A percentile compares a stretch with the other conserved stretches of the same genome.
phyloP scores from a whole-genome alignment of 1,284 basidiomycete species.

The Neonothopanus nambi region DNA sequence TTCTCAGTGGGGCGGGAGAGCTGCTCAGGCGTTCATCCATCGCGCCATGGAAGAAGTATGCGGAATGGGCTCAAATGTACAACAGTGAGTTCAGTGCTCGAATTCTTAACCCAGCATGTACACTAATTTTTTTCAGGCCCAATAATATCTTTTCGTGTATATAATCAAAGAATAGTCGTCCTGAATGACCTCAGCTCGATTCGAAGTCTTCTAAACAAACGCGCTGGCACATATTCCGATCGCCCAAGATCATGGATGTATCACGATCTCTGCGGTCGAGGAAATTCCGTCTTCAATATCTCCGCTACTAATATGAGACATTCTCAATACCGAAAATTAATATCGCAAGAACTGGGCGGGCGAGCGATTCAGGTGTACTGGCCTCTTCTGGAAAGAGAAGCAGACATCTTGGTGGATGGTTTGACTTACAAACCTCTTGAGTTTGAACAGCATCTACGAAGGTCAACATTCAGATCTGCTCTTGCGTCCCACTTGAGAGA shows the following conservation, averaged over 20 bases:
- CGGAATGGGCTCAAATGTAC: constrained; percentile 12
- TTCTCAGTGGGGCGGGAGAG: constrained; percentile 9
- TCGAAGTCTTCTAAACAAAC: constrained; percentile 36
- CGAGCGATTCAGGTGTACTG: constrained; percentile 32
- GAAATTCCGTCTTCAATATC: constrained; percentile 39
- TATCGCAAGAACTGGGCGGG: constrained; percentile 36
- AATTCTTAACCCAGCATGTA: background rate
- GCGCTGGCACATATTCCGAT: constrained; percentile 43
- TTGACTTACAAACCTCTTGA: constrained; percentile 30
- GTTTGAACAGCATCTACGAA: constrained; percentile 36
- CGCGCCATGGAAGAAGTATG: constrained; percentile 11
- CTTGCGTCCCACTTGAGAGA: background rate
- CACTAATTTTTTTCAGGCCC: constrained; percentile 22
- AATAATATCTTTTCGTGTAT: constrained; percentile 38
- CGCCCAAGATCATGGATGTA: constrained; percentile 44
- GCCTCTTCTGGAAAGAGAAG: constrained; percentile 34
- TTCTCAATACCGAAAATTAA: constrained; percentile 37
- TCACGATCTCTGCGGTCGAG: constrained; percentile 39
- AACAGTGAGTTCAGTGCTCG: constrained; percentile 6
- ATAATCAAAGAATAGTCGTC: constrained; percentile 33
- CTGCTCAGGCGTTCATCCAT: constrained; percentile 4
- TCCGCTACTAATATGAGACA: constrained; percentile 37
- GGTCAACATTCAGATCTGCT: constrained; percentile 23
- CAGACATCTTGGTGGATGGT: constrained; percentile 30
- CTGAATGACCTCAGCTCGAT: constrained; percentile 35